phyloP scores from a whole-genome alignment of 2,329 filamentous ascomycete species.

The Epichloe amarillans region DNA sequence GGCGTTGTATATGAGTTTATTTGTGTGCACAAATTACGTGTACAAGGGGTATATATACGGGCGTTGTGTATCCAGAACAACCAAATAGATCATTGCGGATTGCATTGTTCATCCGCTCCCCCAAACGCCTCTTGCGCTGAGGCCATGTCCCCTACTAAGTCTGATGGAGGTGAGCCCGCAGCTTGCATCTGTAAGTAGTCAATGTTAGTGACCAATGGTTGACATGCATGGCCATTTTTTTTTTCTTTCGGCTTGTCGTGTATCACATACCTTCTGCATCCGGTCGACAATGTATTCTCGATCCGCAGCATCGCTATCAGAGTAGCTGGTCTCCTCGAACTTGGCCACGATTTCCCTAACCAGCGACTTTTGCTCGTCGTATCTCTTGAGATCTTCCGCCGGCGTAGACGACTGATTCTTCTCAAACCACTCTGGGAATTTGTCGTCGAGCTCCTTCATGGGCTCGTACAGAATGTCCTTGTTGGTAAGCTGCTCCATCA shows the following conservation, averaged over 20 bases:
- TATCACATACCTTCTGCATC: slow-evolving; percentile 79
- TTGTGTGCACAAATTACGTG: slow-evolving; percentile 2
- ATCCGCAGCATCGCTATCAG: slow-evolving; percentile 68
- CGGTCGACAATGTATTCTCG: slow-evolving; percentile 88
- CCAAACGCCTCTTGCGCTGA: slow-evolving; percentile 62
- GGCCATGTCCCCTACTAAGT: slow-evolving; percentile 81
- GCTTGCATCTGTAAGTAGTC: slow-evolving; percentile 70
- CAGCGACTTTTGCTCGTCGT: slow-evolving; percentile 64
- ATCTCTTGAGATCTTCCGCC: slow-evolving; percentile 63
- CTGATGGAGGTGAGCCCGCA: slow-evolving; percentile 76
- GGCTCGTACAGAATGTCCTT: slow-evolving; percentile 98
- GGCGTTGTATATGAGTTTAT: slow-evolving; percentile 1
- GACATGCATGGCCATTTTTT: too few relatives aligned
- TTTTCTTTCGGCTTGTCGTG: background rate
- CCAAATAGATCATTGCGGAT: slow-evolving; percentile 37
- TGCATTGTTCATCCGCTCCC: slow-evolving; percentile 48
- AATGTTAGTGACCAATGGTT: background rate
- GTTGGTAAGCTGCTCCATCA: slow-evolving; percentile 98
- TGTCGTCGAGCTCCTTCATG: slow-evolving; percentile 91
- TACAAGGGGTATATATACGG: slow-evolving; percentile 15
- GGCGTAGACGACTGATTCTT: slow-evolving; percentile 56
- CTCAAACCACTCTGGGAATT: slow-evolving; percentile 81
- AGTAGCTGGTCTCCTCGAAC: slow-evolving; percentile 73
- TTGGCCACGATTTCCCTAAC: slow-evolving; percentile 79
- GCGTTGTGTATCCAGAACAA: slow-evolving; percentile 10